A percentile compares a stretch with the other conserved stretches of the same genome.
Conservation (phyloP, 2,329 filamentous ascomycete genomes). For the Grosmannia clavigera region DNA sequence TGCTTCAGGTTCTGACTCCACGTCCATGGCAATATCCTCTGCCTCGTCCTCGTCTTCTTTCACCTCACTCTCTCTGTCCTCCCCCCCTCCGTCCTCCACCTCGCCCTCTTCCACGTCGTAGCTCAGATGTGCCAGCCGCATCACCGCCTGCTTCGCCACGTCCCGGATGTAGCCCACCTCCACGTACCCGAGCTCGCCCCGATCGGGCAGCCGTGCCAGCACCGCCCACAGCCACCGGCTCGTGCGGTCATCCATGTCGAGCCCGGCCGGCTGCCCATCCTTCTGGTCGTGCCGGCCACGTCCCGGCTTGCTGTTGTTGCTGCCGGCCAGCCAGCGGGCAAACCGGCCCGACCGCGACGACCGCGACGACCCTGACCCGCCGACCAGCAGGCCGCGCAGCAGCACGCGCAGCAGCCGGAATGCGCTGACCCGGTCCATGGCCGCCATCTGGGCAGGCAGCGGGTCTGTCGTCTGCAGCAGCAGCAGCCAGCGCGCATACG, state of each 20-base stretch:
- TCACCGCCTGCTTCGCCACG: conserved; percentile 62
- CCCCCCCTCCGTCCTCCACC: conserved; percentile 29
- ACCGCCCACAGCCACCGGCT: conserved; percentile 81
- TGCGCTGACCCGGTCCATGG: conserved; percentile 54
- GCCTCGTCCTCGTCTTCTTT: conserved; percentile 19
- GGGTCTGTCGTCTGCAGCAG: conserved; percentile 42
- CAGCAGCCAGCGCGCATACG: conserved; percentile 37
- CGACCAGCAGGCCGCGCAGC: conserved; percentile 51
- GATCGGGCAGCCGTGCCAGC: conserved; percentile 60
- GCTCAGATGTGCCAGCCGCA: conserved; percentile 41
- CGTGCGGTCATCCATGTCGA: conserved; percentile 49
- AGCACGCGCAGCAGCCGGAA: conserved; percentile 55
- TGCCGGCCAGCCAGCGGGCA: conserved; percentile 2
- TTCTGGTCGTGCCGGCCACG: neutral
- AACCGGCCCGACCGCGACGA: conserved; percentile 10
- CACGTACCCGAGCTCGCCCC: conserved; percentile 61
- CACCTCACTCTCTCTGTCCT: conserved; percentile 19
- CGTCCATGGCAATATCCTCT: conserved; percentile 13
- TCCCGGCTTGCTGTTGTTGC: conserved; percentile 16
- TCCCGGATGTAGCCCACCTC: conserved; percentile 69
- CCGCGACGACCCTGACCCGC: conserved; percentile 7
- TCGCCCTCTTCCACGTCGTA: conserved; percentile 36
- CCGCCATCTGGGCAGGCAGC: conserved; percentile 43
- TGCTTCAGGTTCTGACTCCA: conserved; percentile 5
- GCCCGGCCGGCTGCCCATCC: conserved; percentile 22